A percentile compares a stretch with the other conserved stretches of the same genome.
Conservation (phyloP, 2,329 filamentous ascomycete species). For the Aureobasidium sp. region DNA sequence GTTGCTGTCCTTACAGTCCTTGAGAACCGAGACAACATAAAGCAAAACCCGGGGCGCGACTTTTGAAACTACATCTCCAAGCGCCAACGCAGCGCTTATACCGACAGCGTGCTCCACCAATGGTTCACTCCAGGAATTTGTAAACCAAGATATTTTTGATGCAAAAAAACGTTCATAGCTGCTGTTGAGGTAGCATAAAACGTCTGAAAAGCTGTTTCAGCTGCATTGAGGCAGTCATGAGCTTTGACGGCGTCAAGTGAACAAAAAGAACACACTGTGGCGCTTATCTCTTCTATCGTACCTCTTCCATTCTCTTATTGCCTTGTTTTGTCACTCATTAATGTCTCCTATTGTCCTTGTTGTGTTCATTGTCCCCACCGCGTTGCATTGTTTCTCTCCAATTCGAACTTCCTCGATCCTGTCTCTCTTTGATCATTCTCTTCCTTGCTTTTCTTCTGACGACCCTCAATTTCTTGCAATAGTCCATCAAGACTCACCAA, state of each 20-base stretch:
- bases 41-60: neutral
- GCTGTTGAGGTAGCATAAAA: neutral
- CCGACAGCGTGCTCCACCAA: slow-evolving; percentile 14
- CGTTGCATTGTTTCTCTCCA: slow-evolving; percentile 18
- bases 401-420: neutral
- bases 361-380: slow-evolving; percentile 15
- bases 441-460: slow-evolving; percentile 1
- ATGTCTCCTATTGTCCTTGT: slow-evolving; percentile 15
- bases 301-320: slow-evolving; percentile 19
- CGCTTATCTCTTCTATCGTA: slow-evolving; percentile 3
- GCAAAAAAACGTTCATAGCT: neutral
- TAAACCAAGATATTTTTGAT: neutral
- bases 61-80: slow-evolving; percentile 8
- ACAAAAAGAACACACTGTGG: neutral
- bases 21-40: neutral
- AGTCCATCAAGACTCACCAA: neutral
- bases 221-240: neutral
- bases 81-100: slow-evolving; percentile 16
- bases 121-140: neutral
- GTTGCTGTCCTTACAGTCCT: neutral
- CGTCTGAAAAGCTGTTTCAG: slow-evolving; percentile 9
- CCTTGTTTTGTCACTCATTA: slow-evolving; percentile 18
- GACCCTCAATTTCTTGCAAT: slow-evolving; percentile 2
- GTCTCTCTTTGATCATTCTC: slow-evolving; percentile 1
- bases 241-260: neutral